phyloP scores from a whole-genome alignment of 768 basidiomycete genomes.

The Rickenella mellea region DNA sequence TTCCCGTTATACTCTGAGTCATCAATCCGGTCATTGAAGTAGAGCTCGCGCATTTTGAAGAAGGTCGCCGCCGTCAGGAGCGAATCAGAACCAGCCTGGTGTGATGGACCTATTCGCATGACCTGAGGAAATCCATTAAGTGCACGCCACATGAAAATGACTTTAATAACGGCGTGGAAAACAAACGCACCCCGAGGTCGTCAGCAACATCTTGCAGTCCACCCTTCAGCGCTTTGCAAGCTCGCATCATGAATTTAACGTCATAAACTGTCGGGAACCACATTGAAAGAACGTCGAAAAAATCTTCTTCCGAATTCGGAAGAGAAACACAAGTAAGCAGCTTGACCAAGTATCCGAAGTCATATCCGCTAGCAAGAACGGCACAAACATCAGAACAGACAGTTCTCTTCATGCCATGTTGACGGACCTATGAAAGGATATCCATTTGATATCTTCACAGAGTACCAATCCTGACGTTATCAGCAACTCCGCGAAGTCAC shows the following conservation, averaged over 20 bases:
- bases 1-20: slow-evolving; percentile 75
- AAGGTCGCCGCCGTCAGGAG: slow-evolving; percentile 89
- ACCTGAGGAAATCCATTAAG: slow-evolving; percentile 40
- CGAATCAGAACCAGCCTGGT: slow-evolving; percentile 97
- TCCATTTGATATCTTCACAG: slow-evolving; percentile 84
- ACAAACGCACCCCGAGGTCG: slow-evolving; percentile 71
- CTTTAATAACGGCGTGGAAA: slow-evolving; percentile 1
- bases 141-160: not conserved
- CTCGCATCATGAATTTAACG: slow-evolving; percentile 94
- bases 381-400: too few species aligned
- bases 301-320: slow-evolving; percentile 81
- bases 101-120: slow-evolving; percentile 78
- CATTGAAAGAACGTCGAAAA: slow-evolving; percentile 76
- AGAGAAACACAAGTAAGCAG: slow-evolving; percentile 79
- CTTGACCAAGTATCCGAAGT: slow-evolving; percentile 98
- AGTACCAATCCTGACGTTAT: slow-evolving; percentile 94
- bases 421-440: slow-evolving; percentile 92
- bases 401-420: too few species aligned
- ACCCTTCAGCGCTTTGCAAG: slow-evolving; percentile 70
- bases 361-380: slow-evolving; percentile 99
- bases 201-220: slow-evolving; percentile 95
- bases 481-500: slow-evolving; percentile 93
- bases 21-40: slow-evolving; percentile 87
- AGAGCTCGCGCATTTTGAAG: slow-evolving; percentile 90
- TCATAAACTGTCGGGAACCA: slow-evolving; percentile 99